Conservation (phyloP, 2,329 filamentous ascomycete genomes). For the Aaosphaeria arxii region DNA sequence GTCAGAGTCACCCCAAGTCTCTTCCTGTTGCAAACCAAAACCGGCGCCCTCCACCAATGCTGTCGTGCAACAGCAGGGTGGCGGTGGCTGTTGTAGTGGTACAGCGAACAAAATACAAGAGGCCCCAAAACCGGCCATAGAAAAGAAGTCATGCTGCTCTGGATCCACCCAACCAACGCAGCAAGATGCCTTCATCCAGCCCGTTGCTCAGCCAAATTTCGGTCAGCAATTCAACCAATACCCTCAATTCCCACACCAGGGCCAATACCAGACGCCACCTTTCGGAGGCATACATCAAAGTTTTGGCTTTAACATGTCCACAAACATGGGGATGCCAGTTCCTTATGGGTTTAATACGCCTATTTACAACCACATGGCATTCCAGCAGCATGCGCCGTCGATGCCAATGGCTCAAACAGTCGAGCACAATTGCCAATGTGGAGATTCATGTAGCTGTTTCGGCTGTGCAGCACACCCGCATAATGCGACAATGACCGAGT, state of each 20-base stretch:
- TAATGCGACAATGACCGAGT: conserved; percentile 60
- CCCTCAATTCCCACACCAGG: conserved; percentile 15
- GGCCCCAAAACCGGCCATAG: conserved; percentile 10
- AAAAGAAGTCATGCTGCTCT: conserved; percentile 32
- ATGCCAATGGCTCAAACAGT: conserved; percentile 35
- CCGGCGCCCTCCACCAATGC: conserved; percentile 3
- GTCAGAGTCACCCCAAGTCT: conserved; percentile 6
- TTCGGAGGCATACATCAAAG: conserved; percentile 15
- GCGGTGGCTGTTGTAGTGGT: conserved; percentile 27
- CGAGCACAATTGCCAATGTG: conserved; percentile 59
- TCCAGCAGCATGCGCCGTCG: conserved; percentile 29
- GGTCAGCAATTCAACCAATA: conserved; percentile 1
- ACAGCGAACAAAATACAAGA: conserved; percentile 13
- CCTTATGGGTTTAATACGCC: conserved; percentile 30
- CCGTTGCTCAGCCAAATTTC: conserved; percentile 3
- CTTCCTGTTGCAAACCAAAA: conserved; percentile 34
- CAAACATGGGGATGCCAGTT: conserved; percentile 7
- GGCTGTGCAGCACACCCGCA: conserved; percentile 67
- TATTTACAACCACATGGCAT: conserved; percentile 32
- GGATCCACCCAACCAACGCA: conserved; percentile 7
- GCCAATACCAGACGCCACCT: conserved; percentile 16
- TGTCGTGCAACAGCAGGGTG: conserved; percentile 6
- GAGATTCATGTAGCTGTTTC: conserved; percentile 64
- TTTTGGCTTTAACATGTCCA: conserved; percentile 7
- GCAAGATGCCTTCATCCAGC: conserved; percentile 4